These are phyloP conservation scores for Mortierella sp. DNA, from an alignment of 371 early-diverging fungal species.

Conservation along the genomic window DNA sequence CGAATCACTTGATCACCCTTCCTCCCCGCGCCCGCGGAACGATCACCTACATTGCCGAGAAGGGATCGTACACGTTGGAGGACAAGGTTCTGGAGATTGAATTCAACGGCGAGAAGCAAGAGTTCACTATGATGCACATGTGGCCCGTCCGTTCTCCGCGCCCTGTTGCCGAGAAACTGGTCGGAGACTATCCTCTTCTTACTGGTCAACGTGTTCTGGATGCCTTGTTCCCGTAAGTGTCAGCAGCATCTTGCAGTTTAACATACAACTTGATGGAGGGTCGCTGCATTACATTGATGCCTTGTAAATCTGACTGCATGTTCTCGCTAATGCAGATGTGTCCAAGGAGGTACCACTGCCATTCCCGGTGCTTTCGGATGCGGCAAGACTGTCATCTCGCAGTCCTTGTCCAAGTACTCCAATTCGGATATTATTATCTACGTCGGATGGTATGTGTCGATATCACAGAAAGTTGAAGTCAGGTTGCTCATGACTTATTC, in stretches of 20 bases:
- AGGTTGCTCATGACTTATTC: background rate
- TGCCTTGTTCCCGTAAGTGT: slow-evolving; percentile 97
- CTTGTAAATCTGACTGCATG: too few species aligned
- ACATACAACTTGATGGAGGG: too few species aligned
- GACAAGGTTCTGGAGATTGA: slow-evolving; percentile 97
- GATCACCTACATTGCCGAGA: slow-evolving; percentile 95
- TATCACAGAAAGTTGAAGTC: background rate
- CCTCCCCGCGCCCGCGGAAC: slow-evolving; percentile 97
- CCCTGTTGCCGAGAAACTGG: slow-evolving; percentile 97
- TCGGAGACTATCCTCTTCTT: slow-evolving; percentile 97
- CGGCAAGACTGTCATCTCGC: slow-evolving; percentile 99
- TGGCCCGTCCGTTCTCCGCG: slow-evolving; percentile 99
- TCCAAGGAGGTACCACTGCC: slow-evolving; percentile 99
- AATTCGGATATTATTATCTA: slow-evolving; percentile 99
- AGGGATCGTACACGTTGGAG: slow-evolving; percentile 95
- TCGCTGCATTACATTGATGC: background rate
- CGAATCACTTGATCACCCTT: slow-evolving; percentile 94
- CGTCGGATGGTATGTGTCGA: slow-evolving; percentile 83
- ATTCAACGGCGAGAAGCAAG: slow-evolving; percentile 89
- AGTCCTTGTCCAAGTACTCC: slow-evolving; percentile 99
- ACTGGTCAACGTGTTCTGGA: slow-evolving; percentile 99
- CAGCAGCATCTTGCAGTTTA: too few species aligned
- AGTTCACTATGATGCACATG: slow-evolving; percentile 96
- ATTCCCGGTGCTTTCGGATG: slow-evolving; percentile 99
- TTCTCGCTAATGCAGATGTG: too few species aligned